A percentile compares a stretch with the other conserved stretches of the same genome.
phyloP scores from a whole-genome alignment of 805 yeast genomes.

The Wickerhamomyces ciferrii region DNA sequence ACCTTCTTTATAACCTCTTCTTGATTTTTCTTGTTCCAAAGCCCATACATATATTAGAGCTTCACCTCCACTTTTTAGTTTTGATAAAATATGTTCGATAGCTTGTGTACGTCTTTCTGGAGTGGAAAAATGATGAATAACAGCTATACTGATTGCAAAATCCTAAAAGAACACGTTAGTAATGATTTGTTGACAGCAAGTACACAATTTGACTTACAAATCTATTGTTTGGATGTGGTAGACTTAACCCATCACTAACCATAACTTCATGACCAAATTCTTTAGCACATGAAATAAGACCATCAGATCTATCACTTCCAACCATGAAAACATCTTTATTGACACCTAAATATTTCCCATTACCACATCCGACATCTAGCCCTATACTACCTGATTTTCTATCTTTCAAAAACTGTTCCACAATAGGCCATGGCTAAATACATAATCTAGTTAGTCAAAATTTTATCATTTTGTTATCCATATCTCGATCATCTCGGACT shows the following conservation, averaged over 20 bases:
- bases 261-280: conserved; percentile 46
- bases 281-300: conserved; percentile 60
- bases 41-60: conserved; percentile 96
- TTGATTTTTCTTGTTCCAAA: conserved; percentile 77
- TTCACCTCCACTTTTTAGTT: conserved; percentile 54
- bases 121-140: conserved; percentile 92
- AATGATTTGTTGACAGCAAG: background rate
- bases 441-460: background rate
- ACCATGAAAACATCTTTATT: conserved; percentile 64
- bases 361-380: conserved; percentile 94
- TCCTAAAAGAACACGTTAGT: conserved; percentile 37
- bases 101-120: conserved; percentile 75
- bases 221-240: conserved; percentile 46
- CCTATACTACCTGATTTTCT: conserved; percentile 62
- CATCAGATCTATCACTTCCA: conserved; percentile 72
- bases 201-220: conserved; percentile 22
- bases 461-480: background rate
- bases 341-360: conserved; percentile 82
- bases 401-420: conserved; percentile 55
- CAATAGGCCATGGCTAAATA: conserved; percentile 90
- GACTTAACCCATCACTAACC: conserved; percentile 73
- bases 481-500: background rate
- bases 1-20: conserved; percentile 89
- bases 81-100: conserved; percentile 58
- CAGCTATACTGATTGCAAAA: conserved; percentile 94